Evolutionary conservation across 257 asterid genomes (phyloP).

Genomic region (Ballota nigra): DNA sequence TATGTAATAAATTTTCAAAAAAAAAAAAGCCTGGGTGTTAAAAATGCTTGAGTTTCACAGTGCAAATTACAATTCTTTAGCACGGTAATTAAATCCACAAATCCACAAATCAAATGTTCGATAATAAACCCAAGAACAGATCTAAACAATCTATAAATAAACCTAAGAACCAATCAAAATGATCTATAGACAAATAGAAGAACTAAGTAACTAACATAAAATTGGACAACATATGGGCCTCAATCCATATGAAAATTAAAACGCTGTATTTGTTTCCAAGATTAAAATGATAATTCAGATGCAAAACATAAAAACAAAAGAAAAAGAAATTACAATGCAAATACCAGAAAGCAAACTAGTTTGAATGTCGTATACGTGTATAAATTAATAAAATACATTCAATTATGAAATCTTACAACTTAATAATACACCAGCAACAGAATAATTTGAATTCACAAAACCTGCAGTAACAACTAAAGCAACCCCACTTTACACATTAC

Average conservation of each 20-base stretch:
- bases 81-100: not conserved
- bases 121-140: too few relatives aligned
- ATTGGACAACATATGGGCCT: not conserved
- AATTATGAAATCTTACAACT: slow-evolving; percentile 17
- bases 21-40: too few relatives aligned
- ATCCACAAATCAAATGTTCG: not conserved
- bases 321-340: not conserved
- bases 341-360: too few relatives aligned
- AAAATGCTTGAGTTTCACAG: too few relatives aligned
- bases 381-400: slow-evolving; percentile 2
- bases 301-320: not conserved
- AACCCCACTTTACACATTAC: slow-evolving; percentile 8
- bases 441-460: too few relatives aligned
- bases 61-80: not conserved
- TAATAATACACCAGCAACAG: too few relatives aligned
- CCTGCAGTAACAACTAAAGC: not conserved
- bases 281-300: not conserved
- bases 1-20: too few relatives aligned
- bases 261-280: not conserved
- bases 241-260: not conserved
- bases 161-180: too few relatives aligned
- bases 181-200: too few relatives aligned
- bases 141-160: too few relatives aligned
- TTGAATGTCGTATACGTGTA: not conserved
- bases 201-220: not conserved